Conservation (phyloP, 202 grass and related monocot genomes). For the Tripidium arundinaceum region DNA sequence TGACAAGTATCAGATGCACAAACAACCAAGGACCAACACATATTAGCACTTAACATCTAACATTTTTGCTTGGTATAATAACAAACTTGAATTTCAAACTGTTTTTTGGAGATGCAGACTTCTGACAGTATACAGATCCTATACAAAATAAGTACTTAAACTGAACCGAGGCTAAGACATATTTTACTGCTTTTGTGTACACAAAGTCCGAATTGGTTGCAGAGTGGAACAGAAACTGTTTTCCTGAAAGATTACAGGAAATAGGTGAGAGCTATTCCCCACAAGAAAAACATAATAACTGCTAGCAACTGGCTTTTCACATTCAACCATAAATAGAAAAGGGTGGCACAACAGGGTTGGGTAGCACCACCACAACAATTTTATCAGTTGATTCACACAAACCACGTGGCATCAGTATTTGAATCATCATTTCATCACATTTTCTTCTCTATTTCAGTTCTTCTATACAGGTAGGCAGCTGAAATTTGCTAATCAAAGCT, state of each 20-base stretch:
- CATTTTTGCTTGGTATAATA: background rate
- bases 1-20: background rate
- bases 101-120: background rate
- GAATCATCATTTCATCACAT: background rate
- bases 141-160: background rate
- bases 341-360: background rate
- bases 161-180: background rate
- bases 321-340: background rate
- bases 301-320: too few species aligned
- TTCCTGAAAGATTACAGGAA: too few species aligned
- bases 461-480: background rate
- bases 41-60: background rate
- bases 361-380: background rate
- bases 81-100: background rate
- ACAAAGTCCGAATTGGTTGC: too few species aligned
- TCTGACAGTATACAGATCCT: background rate
- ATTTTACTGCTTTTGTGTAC: background rate
- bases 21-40: background rate
- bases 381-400: background rate
- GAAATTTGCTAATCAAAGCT: background rate
- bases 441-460: background rate
- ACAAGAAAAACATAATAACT: too few species aligned
- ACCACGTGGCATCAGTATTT: background rate
- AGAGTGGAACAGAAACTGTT: too few species aligned
- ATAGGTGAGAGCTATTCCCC: too few species aligned